Evolutionary conservation across 2,329 filamentous ascomycete species (phyloP), one percentile per base, ranked within the genome.

Genomic region (Chaetoscypha palmicola): DNA sequence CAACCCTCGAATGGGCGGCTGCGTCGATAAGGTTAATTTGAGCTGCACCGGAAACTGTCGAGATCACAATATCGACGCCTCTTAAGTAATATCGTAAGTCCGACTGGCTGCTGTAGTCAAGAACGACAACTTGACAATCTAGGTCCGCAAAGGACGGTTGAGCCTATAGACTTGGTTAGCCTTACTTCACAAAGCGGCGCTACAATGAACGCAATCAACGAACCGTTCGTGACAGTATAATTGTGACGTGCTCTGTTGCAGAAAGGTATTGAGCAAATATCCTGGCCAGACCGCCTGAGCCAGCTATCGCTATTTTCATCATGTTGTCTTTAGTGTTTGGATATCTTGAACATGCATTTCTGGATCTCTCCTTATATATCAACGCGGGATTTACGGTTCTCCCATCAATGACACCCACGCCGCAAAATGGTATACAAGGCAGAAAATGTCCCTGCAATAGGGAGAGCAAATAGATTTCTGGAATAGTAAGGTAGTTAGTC

Each of bases 21-120:
- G 84, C 83, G 53, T 83, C 77, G 61, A 89, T 87, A 23, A 89
- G 73, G 48, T 77, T 77, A 34, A 87, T 69, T 59, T 89, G 84
- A 22, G 79, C 69, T 14, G 64, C 66, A 3, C 81, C 82, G 2
- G 74, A 75, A 38, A 89, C 77, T 1, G 83, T 89, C 1, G 83
- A 89, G 44, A 89, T 83, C 54, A 88, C 76, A 9, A 86, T 73
- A 61, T 89, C 81, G 32, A 86, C 74, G 8, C 85, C 85, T 45
- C 74, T 73, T n/a, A 90, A 72, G 7, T 76, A 73, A 59, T 79
- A 86, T 11, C 69, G 69, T 20, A 90, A 70, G 32, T 72, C 72
- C 1, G 72, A 67, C 23, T 71, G 62, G 49, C 78, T 68, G 50
- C 70, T 64, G 60, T 87, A 89, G 65, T 87, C 71, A n/a, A 87